These are phyloP conservation scores for Talaromyces sp. DNA, from an alignment of 2,329 filamentous ascomycete genomes.

Conservation along the genomic window DNA sequence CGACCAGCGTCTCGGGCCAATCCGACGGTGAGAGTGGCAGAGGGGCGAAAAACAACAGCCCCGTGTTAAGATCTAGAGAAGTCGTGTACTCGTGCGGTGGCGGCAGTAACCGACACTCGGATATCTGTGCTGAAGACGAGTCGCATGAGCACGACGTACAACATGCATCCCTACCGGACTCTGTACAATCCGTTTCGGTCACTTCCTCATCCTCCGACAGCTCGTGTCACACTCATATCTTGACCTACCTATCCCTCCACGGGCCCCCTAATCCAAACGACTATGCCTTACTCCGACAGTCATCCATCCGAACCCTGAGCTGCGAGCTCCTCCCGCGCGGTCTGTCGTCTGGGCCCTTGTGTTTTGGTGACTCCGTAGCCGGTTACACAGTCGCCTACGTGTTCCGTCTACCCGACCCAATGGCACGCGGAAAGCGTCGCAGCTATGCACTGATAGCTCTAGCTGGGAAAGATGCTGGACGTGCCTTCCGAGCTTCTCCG, in stretches of 20 bases:
- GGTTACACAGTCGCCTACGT: constrained; percentile 60
- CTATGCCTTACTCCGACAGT: constrained; percentile 55
- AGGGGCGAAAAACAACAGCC: constrained; percentile 51
- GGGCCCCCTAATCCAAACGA: constrained; percentile 52
- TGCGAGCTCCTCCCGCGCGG: constrained; percentile 56
- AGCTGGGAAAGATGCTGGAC: constrained; percentile 51
- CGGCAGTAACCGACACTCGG: constrained; percentile 26
- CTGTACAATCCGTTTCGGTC: constrained; percentile 39
- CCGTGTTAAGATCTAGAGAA: constrained; percentile 54
- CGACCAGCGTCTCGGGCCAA: constrained; percentile 49
- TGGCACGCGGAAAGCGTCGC: constrained; percentile 55
- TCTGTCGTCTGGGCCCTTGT: constrained; percentile 56
- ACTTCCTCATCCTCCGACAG: constrained; percentile 45
- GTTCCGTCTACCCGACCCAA: constrained; percentile 57
- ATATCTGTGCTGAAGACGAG: constrained; percentile 32
- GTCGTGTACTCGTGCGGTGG: constrained; percentile 51
- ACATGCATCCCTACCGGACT: constrained; percentile 38
- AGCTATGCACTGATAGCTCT: constrained; percentile 58
- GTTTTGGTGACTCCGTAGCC: constrained; percentile 54
- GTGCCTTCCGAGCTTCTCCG: constrained; percentile 46
- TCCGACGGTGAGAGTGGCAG: constrained; percentile 49
- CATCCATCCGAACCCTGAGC: constrained; percentile 57
- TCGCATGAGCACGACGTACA: constrained; percentile 29
- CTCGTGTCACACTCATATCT: constrained; percentile 53
- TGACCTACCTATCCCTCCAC: constrained; percentile 58